Conservation (phyloP, 2,329 filamentous ascomycete genomes). For the Beauveria medogensis region DNA sequence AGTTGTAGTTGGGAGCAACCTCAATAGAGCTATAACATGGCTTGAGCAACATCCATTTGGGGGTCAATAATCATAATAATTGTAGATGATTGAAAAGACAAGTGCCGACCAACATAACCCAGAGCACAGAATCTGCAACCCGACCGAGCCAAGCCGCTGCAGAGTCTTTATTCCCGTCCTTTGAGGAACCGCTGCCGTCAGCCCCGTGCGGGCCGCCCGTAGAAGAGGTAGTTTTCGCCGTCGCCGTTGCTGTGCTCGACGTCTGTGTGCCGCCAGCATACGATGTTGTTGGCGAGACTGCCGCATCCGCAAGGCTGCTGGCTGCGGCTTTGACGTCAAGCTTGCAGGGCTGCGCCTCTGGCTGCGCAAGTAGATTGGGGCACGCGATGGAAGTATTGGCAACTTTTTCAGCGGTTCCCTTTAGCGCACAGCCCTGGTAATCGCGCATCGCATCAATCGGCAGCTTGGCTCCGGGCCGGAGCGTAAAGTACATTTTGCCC, state of each 20-base stretch:
- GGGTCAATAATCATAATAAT: background rate
- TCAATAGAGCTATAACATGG: too few species aligned
- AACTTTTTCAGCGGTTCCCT: background rate
- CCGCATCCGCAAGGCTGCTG: slow-evolving; percentile 3
- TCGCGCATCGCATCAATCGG: slow-evolving; percentile 10
- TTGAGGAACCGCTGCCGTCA: background rate
- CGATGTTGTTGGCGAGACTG: background rate
- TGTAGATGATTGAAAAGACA: background rate
- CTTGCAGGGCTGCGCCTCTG: slow-evolving; percentile 8
- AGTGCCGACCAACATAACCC: background rate
- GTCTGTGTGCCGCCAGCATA: background rate
- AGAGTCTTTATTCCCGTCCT: background rate
- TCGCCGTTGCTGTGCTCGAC: background rate
- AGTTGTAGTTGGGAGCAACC: too few species aligned
- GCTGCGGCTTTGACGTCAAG: slow-evolving; percentile 5
- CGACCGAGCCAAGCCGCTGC: background rate
- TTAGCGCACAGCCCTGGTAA: slow-evolving; percentile 4
- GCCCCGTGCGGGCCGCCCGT: background rate
- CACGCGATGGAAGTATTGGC: background rate
- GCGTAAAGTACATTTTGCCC: slow-evolving; percentile 3
- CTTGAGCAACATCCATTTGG: too few species aligned
- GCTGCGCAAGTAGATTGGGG: background rate
- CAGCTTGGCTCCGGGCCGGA: background rate
- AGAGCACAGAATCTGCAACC: background rate
- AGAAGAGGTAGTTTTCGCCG: background rate